phyloP scores from a whole-genome alignment of 1,139 yeast species.

The Saccharomyces hybrid region DNA sequence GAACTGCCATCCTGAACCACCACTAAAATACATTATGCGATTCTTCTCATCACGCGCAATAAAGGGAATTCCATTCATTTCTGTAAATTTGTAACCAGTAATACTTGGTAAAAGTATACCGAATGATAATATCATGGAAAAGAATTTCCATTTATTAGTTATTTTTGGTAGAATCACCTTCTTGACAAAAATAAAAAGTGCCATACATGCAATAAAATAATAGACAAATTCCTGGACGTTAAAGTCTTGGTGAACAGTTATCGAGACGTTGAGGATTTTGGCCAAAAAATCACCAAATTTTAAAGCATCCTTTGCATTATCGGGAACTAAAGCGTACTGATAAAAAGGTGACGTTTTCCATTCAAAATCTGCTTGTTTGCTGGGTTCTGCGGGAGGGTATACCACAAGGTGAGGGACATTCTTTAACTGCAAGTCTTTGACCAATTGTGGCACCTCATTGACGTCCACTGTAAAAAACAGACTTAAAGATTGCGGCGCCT shows the following conservation, averaged over 20 bases:
- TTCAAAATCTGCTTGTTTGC: constrained; percentile 16
- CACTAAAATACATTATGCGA: constrained; percentile 48
- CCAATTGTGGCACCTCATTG: constrained; percentile 36
- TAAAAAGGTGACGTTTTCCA: constrained; percentile 31
- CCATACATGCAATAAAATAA: constrained; percentile 43
- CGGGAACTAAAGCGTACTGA: constrained; percentile 29
- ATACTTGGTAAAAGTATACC: constrained; percentile 39
- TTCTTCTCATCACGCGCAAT: constrained; percentile 45
- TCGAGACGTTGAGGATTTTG: constrained; percentile 37
- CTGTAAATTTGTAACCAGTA: constrained; percentile 59
- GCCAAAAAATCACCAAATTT: constrained; percentile 50
- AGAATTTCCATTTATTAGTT: constrained; percentile 32
- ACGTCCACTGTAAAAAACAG: constrained; percentile 49
- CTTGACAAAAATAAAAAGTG: constrained; percentile 42
- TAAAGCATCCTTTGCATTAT: constrained; percentile 29
- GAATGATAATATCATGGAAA: constrained; percentile 37
- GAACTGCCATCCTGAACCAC: constrained; percentile 59
- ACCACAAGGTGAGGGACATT: constrained; percentile 61
- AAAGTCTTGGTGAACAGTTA: constrained; percentile 39
- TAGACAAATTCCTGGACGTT: constrained; percentile 38
- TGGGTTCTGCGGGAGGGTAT: constrained; percentile 43
- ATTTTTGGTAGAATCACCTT: constrained; percentile 36
- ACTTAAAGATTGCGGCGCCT: constrained; percentile 38
- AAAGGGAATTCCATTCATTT: constrained; percentile 54
- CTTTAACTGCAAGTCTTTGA: constrained; percentile 37